phyloP scores from a whole-genome alignment of 345 rosid species.

The Populus alba region DNA sequence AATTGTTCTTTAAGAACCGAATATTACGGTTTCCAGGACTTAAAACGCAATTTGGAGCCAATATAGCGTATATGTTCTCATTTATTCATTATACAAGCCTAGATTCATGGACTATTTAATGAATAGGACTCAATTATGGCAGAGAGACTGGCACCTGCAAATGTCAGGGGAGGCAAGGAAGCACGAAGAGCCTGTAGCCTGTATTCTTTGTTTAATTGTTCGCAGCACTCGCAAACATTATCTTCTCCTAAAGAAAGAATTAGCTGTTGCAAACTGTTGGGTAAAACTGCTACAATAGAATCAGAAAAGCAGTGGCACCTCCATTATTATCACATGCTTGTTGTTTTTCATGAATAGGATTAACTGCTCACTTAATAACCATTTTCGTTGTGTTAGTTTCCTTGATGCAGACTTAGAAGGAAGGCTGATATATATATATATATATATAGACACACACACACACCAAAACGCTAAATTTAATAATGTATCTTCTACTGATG shows the following conservation, averaged over 20 bases:
- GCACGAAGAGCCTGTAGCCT: constrained; percentile 11
- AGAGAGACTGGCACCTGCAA: neutral
- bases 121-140: constrained; percentile 2
- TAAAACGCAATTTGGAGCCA: neutral
- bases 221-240: neutral
- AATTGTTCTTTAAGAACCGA: neutral
- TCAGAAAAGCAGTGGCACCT: too few species aligned
- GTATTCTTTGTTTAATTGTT: neutral
- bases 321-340: too few species aligned
- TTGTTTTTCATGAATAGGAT: too few species aligned
- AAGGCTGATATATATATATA: too few species aligned
- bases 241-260: neutral
- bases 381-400: too few species aligned
- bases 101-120: constrained; percentile 27
- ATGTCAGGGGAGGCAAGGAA: constrained; percentile 9
- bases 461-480: too few species aligned
- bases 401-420: too few species aligned
- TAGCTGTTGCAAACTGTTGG: too few species aligned
- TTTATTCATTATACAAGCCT: constrained; percentile 9
- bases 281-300: too few species aligned
- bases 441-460: too few species aligned
- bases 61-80: neutral
- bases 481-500: too few species aligned
- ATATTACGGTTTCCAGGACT: neutral
- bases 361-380: too few species aligned